Percentiles rank a stretch among this genome's conserved stretches.
Evolutionary conservation across 306 rosid genomes (phyloP).

Genomic region (Malus sieversii): DNA sequence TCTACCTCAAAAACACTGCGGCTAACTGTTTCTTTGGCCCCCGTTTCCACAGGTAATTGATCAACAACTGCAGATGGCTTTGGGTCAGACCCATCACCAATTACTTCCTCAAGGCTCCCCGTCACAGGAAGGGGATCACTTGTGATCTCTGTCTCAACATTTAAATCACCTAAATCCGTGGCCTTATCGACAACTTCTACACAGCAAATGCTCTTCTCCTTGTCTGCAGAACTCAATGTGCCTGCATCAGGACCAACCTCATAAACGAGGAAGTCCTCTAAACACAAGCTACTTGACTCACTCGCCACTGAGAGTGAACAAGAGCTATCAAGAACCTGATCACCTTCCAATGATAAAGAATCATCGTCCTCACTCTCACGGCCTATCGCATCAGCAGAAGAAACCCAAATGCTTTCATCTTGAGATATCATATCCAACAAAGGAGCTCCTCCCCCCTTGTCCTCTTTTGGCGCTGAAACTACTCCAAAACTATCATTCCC

Average conservation of each 20-base stretch:
- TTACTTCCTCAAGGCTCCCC: constrained; percentile 45
- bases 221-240: constrained; percentile 33
- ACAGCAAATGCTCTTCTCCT: constrained; percentile 28
- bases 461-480: constrained; percentile 29
- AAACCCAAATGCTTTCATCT: constrained; percentile 29
- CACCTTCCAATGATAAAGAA: constrained; percentile 61
- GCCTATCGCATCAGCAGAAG: constrained; percentile 23
- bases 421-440: constrained; percentile 43
- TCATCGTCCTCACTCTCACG: constrained; percentile 69
- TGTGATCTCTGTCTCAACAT: constrained; percentile 29
- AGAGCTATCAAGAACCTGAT: constrained; percentile 53
- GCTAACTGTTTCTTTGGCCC: constrained; percentile 30
- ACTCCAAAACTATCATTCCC: constrained; percentile 33
- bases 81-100: constrained; percentile 29
- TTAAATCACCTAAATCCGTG: constrained; percentile 20
- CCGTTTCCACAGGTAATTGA: constrained; percentile 48
- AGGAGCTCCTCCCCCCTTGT: constrained; percentile 24
- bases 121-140: constrained; percentile 35
- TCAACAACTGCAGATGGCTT: constrained; percentile 31
- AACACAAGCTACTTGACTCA: constrained; percentile 64
- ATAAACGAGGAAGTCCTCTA: constrained; percentile 53
- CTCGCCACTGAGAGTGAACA: constrained; percentile 66
- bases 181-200: constrained; percentile 35
- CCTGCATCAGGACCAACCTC: constrained; percentile 46
- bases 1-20: constrained; percentile 87